Conservation (phyloP, 768 basidiomycete species). For the Lentinula sp. region DNA sequence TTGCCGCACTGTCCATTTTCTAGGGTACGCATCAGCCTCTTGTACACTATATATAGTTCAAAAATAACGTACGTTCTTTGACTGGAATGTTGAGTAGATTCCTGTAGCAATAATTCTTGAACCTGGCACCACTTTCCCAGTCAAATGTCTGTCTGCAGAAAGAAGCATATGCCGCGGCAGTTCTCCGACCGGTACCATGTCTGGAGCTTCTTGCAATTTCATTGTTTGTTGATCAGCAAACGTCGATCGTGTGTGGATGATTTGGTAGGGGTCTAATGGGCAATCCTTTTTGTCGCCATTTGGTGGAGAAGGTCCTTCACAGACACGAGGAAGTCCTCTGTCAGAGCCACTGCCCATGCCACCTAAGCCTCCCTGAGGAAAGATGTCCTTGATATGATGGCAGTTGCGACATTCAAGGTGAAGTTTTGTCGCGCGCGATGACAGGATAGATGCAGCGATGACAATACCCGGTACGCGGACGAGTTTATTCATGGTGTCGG, state of each 20-base stretch:
- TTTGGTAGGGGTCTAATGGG: slow-evolving; percentile 92
- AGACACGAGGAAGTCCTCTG: slow-evolving; percentile 78
- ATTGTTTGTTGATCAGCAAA: slow-evolving; percentile 96
- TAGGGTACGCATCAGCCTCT: slow-evolving; percentile 17
- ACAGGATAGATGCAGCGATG: slow-evolving; percentile 91
- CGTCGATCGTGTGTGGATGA: slow-evolving; percentile 88
- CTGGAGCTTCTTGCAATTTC: slow-evolving; percentile 97
- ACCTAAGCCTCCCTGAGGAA: slow-evolving; percentile 73
- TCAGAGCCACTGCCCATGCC: slow-evolving; percentile 86
- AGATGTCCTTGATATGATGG: slow-evolving; percentile 69
- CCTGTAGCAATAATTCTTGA: slow-evolving; percentile 94
- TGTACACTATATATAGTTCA: not conserved
- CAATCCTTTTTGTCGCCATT: slow-evolving; percentile 92
- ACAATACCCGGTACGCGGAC: slow-evolving; percentile 98
- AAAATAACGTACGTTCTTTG: slow-evolving; percentile 64
- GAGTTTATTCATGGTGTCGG: slow-evolving; percentile 91
- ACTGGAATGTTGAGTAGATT: slow-evolving; percentile 94
- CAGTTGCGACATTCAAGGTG: slow-evolving; percentile 93
- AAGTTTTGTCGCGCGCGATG: slow-evolving; percentile 88
- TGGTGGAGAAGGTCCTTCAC: slow-evolving; percentile 65
- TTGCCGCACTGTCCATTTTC: slow-evolving; percentile 76
- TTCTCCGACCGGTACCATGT: slow-evolving; percentile 99
- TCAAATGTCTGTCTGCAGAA: slow-evolving; percentile 85
- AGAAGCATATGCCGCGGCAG: slow-evolving; percentile 92
- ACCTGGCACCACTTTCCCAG: slow-evolving; percentile 91